Conservation (phyloP, 495 filamentous ascomycete species). For the Penicillium subrubescens region DNA sequence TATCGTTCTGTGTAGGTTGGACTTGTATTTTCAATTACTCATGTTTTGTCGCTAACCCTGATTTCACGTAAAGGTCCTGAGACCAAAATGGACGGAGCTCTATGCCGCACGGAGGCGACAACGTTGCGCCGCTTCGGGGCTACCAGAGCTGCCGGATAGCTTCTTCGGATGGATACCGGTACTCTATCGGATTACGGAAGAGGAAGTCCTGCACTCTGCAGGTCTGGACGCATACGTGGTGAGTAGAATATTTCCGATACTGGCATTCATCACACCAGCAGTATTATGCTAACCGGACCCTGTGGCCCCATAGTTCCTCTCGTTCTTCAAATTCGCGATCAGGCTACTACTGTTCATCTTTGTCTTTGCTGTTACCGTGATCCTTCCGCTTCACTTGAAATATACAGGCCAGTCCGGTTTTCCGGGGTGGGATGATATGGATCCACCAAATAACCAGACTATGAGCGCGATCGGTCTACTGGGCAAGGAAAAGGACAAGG, state of each 20-base stretch:
- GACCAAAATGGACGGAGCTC: constrained; percentile 88
- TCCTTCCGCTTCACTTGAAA: constrained; percentile 81
- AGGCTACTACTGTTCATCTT: constrained; percentile 78
- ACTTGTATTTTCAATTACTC: not conserved
- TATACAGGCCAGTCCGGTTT: constrained; percentile 55
- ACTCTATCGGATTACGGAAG: constrained; percentile 84
- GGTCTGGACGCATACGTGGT: constrained; percentile 95
- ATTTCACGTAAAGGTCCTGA: constrained; percentile 57
- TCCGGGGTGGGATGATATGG: constrained; percentile 42
- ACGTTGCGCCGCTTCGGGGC: constrained; percentile 62
- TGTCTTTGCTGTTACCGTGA: constrained; percentile 74
- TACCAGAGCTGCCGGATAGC: constrained; percentile 82
- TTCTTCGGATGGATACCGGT: constrained; percentile 94
- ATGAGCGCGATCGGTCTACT: constrained; percentile 10
- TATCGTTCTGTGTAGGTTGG: constrained; percentile 62
- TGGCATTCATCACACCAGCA: not conserved
- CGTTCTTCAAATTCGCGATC: constrained; percentile 92
- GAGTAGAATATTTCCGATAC: constrained; percentile 32
- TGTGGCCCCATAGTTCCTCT: constrained; percentile 67
- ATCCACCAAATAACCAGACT: constrained; percentile 17
- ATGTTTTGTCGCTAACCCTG: not conserved
- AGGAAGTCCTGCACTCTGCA: constrained; percentile 85
- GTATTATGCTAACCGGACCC: constrained; percentile 4
- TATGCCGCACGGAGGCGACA: constrained; percentile 87
- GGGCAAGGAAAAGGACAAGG: constrained; percentile 35